Evolutionary conservation across 1,284 basidiomycete genomes (phyloP).

Genomic region (Sanghuangporus sanghuang): DNA sequence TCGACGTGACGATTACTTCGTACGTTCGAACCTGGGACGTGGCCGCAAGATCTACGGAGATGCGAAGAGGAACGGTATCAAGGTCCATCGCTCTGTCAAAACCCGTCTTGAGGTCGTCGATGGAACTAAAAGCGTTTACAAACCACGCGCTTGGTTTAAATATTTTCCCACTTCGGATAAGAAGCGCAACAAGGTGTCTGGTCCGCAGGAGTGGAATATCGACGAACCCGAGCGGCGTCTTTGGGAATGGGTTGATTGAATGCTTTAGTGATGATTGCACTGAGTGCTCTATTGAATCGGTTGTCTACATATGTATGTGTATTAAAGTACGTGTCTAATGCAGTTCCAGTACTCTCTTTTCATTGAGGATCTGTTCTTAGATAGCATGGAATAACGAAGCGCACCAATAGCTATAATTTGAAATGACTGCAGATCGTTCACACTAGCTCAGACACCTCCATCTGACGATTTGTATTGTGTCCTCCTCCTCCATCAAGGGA

Average conservation of each 20-base stretch:
- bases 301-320: too few species aligned
- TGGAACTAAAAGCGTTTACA: constrained; percentile 6
- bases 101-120: constrained; percentile 15
- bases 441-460: too few species aligned
- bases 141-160: constrained; percentile 15
- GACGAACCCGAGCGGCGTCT: constrained; percentile 2
- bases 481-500: too few species aligned
- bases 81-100: constrained; percentile 16
- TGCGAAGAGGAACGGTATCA: constrained; percentile 16
- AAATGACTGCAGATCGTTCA: too few species aligned
- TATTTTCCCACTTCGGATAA: background rate
- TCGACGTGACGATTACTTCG: constrained; percentile 17
- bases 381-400: too few species aligned
- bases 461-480: too few species aligned
- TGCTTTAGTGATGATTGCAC: background rate
- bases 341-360: too few species aligned
- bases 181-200: constrained; percentile 10
- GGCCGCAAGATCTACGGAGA: constrained; percentile 19
- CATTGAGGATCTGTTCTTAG: too few species aligned
- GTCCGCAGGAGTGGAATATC: constrained; percentile 9
- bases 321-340: too few species aligned
- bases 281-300: too few species aligned
- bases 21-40: constrained; percentile 11
- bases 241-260: constrained; percentile 16
- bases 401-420: too few species aligned